phyloP scores from a whole-genome alignment of 352 stramenopile species.

The Globisporangium cederbergense region DNA sequence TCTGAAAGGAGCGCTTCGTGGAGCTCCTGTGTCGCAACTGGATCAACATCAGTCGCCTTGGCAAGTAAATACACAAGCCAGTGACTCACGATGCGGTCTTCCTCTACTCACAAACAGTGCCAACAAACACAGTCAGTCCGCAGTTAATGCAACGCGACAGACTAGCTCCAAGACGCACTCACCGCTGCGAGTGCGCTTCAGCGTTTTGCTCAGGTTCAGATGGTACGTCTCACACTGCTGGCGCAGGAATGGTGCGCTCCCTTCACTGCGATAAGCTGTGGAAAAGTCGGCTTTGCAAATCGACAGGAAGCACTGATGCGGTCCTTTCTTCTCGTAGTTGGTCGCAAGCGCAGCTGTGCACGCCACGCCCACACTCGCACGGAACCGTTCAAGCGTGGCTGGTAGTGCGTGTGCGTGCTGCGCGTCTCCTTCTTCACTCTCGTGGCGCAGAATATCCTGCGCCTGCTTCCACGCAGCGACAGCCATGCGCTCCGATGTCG shows the following conservation, averaged over 20 bases:
- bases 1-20: slow-evolving; percentile 27
- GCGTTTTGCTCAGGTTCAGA: slow-evolving; percentile 61
- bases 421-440: slow-evolving; percentile 25
- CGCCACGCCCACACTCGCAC: slow-evolving; percentile 46
- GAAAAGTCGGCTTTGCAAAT: slow-evolving; percentile 31
- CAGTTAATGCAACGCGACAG: too few relatives aligned
- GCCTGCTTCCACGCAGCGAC: slow-evolving; percentile 45
- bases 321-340: slow-evolving; percentile 52
- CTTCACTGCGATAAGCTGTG: neutral
- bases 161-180: neutral
- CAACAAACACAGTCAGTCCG: too few relatives aligned
- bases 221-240: slow-evolving; percentile 53
- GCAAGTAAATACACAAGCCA: slow-evolving; percentile 70
- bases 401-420: slow-evolving; percentile 21
- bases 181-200: slow-evolving; percentile 36
- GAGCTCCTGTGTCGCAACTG: slow-evolving; percentile 24
- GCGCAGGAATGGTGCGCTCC: slow-evolving; percentile 11
- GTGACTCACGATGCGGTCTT: slow-evolving; percentile 66
- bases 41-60: slow-evolving; percentile 36
- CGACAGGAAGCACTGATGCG: slow-evolving; percentile 70
- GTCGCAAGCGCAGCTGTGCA: slow-evolving; percentile 73
- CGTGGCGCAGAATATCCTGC: slow-evolving; percentile 32
- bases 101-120: slow-evolving; percentile 23
- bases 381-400: slow-evolving; percentile 33
- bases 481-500: slow-evolving; percentile 67